Base-by-base conservation (phyloP, 2,329 filamentous ascomycete species). In the Aspergillus sp. region DNA sequence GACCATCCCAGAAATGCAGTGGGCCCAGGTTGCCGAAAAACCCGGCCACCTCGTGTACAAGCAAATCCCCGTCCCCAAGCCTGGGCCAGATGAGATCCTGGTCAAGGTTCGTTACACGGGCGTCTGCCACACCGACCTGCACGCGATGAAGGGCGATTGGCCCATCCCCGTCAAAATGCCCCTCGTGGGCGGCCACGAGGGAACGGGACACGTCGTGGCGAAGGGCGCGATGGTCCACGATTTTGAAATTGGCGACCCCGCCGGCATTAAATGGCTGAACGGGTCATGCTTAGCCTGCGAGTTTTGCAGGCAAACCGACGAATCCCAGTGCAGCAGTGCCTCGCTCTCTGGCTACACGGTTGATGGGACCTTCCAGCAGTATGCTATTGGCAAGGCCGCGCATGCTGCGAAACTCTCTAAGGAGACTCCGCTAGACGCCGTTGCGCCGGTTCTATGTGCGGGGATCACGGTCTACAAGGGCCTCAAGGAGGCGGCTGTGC, bases 361-460 rank as follows among this genome's bases (percentile, higher is more conserved):
- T 55, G 84, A 94, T 57, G 88, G 88, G 19, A 79, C 80, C 26
- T 95, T 95, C 74, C 88, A 95, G 69, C 79, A 94, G 68, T 95
- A 93, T 67, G 77, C 75, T 58, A 75, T 94, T 46, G 86, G 79
- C 47, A 93, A 93, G 62, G 86, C 86, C 11, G 76, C 81, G 12
- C 84, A 93, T 60, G 78, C 91, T 11, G 84, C 86, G 16, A 78
- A 80, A 46, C 80, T 95, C 43, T 82, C 83, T 44, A 81, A 88
- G 61, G 75, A 81, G 11, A 74, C 80, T 41, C 68, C 76, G 37
- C 77, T 94, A 27, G 86, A 88, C 53, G 77, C 76, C 32, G 71
- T 93, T 36, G 74, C 85, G 2, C 86, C 86, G 10, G 73, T 93
- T 35, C 74, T 93, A 20, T 93, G 85, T 61, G 84, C 83, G 27